Evolutionary conservation across 768 basidiomycete genomes (phyloP).

Genomic region (Aureoboletus auriporus): DNA sequence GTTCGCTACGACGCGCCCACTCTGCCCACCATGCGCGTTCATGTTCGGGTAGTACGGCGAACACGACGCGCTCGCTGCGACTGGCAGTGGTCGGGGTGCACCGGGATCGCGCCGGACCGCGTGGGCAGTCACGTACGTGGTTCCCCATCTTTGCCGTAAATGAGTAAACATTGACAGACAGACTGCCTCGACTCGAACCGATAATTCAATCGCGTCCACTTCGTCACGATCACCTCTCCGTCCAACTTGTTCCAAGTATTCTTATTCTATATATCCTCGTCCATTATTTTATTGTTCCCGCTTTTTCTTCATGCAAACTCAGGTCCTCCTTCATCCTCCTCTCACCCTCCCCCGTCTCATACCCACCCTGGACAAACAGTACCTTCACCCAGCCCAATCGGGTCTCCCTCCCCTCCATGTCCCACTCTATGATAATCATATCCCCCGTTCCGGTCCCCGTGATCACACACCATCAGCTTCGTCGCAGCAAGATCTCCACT

Average conservation of each 20-base stretch:
- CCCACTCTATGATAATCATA: constrained; percentile 28
- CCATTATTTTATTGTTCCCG: constrained; percentile 16
- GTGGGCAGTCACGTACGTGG: constrained; percentile 10
- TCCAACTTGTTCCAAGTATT: too few relatives aligned
- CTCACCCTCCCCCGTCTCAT: constrained; percentile 20
- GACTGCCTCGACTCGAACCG: constrained; percentile 16
- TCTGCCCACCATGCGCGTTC: too few relatives aligned
- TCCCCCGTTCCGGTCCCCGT: constrained; percentile 27
- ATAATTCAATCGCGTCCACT: constrained; percentile 26
- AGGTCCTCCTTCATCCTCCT: constrained; percentile 24
- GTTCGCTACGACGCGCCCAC: too few relatives aligned
- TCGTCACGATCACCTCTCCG: constrained; percentile 13
- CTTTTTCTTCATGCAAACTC: constrained; percentile 23
- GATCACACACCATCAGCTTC: constrained; percentile 26
- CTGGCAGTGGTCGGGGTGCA: too few relatives aligned
- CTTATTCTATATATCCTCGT: neutral
- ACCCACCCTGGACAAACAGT: constrained; percentile 36
- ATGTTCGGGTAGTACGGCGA: too few relatives aligned
- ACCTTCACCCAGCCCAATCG: constrained; percentile 28
- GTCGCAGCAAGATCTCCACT: constrained; percentile 11
- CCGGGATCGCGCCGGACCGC: too few relatives aligned
- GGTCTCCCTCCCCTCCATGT: constrained; percentile 29
- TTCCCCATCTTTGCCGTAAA: constrained; percentile 24
- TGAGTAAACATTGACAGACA: constrained; percentile 28
- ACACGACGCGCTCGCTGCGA: too few relatives aligned